Evolutionary conservation across 192 early-diverging fungal species (phyloP).

Genomic region (Backusella circina): DNA sequence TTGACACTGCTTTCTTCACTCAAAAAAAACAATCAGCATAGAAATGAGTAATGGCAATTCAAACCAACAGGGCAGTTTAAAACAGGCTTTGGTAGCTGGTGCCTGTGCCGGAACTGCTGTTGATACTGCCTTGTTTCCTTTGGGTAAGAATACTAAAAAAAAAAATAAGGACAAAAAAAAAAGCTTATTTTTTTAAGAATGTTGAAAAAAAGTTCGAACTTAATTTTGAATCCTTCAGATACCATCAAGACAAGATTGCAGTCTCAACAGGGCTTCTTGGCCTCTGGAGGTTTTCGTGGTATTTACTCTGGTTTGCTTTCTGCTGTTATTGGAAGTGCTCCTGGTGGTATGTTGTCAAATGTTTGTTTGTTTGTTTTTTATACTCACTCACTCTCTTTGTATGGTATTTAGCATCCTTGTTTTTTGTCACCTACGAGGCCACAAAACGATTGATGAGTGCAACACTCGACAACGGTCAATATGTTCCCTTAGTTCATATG

Average conservation of each 20-base stretch:
- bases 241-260: constrained; percentile 97
- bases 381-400: not conserved
- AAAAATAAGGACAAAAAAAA: not conserved
- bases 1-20: not conserved
- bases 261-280: constrained; percentile 76
- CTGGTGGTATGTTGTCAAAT: constrained; percentile 53
- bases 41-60: constrained; percentile 7
- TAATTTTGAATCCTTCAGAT: constrained; percentile 41
- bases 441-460: constrained; percentile 55
- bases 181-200: not conserved
- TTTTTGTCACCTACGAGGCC: constrained; percentile 92
- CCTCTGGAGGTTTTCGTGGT: constrained; percentile 84
- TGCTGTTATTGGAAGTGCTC: constrained; percentile 92
- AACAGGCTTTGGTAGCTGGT: constrained; percentile 69
- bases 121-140: constrained; percentile 89
- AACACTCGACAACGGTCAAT: constrained; percentile 38
- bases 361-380: not conserved
- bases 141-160: constrained; percentile 33
- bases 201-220: not conserved
- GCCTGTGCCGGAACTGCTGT: constrained; percentile 90
- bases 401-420: constrained; percentile 66
- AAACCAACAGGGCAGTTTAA: constrained; percentile 28
- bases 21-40: not conserved
- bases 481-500: constrained; percentile 80
- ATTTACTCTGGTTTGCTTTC: constrained; percentile 89